Evolutionary conservation across 208 protist genomes (phyloP), one percentile per base, ranked within the genome.

Genomic region (Porcisia hertigi): DNA sequence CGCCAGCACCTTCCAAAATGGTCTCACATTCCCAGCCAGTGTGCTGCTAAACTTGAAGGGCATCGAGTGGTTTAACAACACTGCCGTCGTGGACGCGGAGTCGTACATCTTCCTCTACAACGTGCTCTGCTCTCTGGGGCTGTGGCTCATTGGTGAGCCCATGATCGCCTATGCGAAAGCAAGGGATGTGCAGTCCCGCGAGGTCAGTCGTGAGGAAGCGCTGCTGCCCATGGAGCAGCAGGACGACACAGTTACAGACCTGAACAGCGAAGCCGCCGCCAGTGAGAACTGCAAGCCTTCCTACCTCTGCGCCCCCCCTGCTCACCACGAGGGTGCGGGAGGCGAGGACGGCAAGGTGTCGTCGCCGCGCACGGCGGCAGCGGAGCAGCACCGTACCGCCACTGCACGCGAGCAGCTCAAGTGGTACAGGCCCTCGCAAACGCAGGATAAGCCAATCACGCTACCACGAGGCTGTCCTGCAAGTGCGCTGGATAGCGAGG

Each of bases 81-180:
- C 66, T 34, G 77, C 66, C 16, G 79, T 80, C 30, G 64, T 84
- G 7, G 74, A 85, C 23, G 88, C 80, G 53, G 69, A 87, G 73
- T 81, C 78, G 4, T 92, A 92, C 78, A 85, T 96, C 30, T 92
- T 94, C 73, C 74, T 93, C 1, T 94, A 94, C 81, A 96, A 92
- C 73, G 82, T 93, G 39, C 41, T 86, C 47, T 90, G 83, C 72
- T 88, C 86, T 36, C 81, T 92, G 43, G 86, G 83, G 0, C 80
- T 91, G 0, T 96, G 87, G 89, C 82, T 77, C 6, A 55, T 90
- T 30, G 86, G 86, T 34, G 86, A 90, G 47, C 65, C 86, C 6
- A 69, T 90, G 45, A 87, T 90, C 57, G 76, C 64, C 11, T 69
- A 47, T 34, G 77, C 77, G 23, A 81, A 81, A 57, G 9, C 20